Base-by-base conservation (phyloP, 768 basidiomycete species). In the Exidia glandulosa region DNA sequence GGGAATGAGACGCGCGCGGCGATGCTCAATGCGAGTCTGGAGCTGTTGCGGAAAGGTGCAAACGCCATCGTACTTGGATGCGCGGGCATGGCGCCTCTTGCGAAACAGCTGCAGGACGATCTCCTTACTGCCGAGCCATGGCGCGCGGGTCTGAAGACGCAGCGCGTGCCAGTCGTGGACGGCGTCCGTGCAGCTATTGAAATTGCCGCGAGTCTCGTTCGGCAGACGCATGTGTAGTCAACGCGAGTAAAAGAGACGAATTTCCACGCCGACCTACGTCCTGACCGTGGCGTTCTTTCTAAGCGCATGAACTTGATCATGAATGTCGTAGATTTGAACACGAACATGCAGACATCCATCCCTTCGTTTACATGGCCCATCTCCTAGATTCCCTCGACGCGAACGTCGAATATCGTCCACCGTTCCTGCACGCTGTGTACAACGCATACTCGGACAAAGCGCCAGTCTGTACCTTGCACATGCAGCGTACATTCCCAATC, bases 381-480 rank as follows among this genome's bases (percentile, higher is more conserved):
- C n/a, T n/a, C n/a, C n/a, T n/a, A n/a, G n/a, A 47, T 31, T 52
- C 67, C 67, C 58, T 74, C 67, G 57, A 74, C 60, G 78, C 77
- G 79, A 16, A 77, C 67, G 62, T 76, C 79, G 56, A 71, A 69
- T 57, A 80, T 62, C 57, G 63, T 63, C 76, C 77, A 79, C 9
- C 65, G 65, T 54, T 66, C 63, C 32, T 68, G 56, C 56, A 71
- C 65, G 58, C 72, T 64, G 34, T 62, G 63, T 33, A 61, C 48
- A 25, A 72, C 69, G 30, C 65, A 64, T 16, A 64, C 66, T 57
- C 69, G 71, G 62, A 76, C 71, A 52, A 67, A 68, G 45, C 68
- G 68, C 41, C 41, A 45, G 9, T 45, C 19, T 13, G 41, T 45
- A 6, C 23, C 41, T 19, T 6, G 41, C 6, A 45, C 2, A 12